Evolutionary conservation across 495 filamentous ascomycete genomes (phyloP).

Genomic region (Glonium stellatum): DNA sequence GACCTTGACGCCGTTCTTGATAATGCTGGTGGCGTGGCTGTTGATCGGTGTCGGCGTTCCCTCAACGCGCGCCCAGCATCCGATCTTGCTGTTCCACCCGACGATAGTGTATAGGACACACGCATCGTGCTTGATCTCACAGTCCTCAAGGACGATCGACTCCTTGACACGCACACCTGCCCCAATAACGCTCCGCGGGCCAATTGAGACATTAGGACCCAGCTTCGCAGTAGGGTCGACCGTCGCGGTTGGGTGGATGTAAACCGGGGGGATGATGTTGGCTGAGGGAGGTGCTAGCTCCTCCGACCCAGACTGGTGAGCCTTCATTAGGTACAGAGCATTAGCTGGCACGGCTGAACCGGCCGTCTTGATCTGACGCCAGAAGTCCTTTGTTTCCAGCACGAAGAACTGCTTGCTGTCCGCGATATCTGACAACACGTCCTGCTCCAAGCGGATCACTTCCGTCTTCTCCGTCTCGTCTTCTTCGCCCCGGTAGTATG

Average conservation of each 20-base stretch:
- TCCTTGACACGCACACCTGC: conserved; percentile 92
- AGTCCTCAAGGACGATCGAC: conserved; percentile 88
- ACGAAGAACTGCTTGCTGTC: conserved; percentile 99
- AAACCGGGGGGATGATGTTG: conserved; percentile 89
- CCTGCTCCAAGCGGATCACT: conserved; percentile 92
- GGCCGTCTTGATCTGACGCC: conserved; percentile 99
- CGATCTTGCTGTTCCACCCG: conserved; percentile 92
- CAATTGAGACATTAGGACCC: conserved; percentile 93
- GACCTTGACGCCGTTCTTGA: conserved; percentile 97
- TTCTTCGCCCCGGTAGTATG: conserved; percentile 62
- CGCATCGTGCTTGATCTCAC: conserved; percentile 94
- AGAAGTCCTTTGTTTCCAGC: conserved; percentile 98
- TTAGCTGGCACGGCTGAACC: conserved; percentile 97
- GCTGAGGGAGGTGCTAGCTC: conserved; percentile 81
- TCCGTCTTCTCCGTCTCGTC: conserved; percentile 70
- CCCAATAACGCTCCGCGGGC: conserved; percentile 75
- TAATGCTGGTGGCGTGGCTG: conserved; percentile 86
- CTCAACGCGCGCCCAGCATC: conserved; percentile 96
- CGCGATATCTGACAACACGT: conserved; percentile 91
- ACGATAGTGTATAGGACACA: conserved; percentile 96
- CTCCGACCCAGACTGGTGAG: conserved; percentile 71
- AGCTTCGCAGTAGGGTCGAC: conserved; percentile 96
- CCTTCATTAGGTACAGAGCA: conserved; percentile 94
- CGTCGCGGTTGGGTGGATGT: conserved; percentile 88
- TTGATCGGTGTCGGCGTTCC: conserved; percentile 84